phyloP scores from a whole-genome alignment of 225 moss, liverwort and hornwort species.

The Bryum argenteum region DNA sequence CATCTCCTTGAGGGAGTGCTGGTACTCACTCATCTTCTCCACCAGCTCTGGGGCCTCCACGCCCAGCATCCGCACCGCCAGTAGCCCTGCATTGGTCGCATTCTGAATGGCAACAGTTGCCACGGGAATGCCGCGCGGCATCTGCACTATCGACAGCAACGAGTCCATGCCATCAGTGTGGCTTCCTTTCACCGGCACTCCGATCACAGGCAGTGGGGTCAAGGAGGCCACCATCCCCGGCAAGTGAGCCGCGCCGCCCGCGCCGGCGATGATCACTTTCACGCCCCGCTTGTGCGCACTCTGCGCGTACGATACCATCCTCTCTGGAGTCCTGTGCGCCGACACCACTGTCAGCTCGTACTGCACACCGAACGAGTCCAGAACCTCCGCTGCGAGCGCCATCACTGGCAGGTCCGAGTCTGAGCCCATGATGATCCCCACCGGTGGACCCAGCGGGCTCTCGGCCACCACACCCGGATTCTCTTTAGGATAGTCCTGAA shows the following conservation, averaged over 20 bases:
- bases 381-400: conserved; percentile 83
- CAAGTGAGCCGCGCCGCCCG: conserved; percentile 90
- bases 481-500: conserved; percentile 39
- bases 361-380: conserved; percentile 63
- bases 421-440: conserved; percentile 93
- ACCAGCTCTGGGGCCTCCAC: conserved; percentile 42
- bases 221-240: conserved; percentile 97
- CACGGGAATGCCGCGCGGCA: conserved; percentile 91
- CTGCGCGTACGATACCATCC: conserved; percentile 87
- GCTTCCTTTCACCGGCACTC: conserved; percentile 91
- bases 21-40: conserved; percentile 76
- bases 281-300: conserved; percentile 75
- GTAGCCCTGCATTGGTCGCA: conserved; percentile 85
- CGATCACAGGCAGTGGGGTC: conserved; percentile 90
- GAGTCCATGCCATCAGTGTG: conserved; percentile 94
- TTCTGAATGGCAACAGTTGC: conserved; percentile 96
- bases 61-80: conserved; percentile 91
- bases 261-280: conserved; percentile 93
- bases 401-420: conserved; percentile 94
- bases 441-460: conserved; percentile 33
- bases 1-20: conserved; percentile 67
- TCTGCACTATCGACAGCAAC: conserved; percentile 91
- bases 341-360: conserved; percentile 89
- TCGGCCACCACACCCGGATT: conserved; percentile 1
- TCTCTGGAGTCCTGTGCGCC: conserved; percentile 95